Base-by-base conservation (phyloP, 768 basidiomycete species). In the Floccularia luteovirens region DNA sequence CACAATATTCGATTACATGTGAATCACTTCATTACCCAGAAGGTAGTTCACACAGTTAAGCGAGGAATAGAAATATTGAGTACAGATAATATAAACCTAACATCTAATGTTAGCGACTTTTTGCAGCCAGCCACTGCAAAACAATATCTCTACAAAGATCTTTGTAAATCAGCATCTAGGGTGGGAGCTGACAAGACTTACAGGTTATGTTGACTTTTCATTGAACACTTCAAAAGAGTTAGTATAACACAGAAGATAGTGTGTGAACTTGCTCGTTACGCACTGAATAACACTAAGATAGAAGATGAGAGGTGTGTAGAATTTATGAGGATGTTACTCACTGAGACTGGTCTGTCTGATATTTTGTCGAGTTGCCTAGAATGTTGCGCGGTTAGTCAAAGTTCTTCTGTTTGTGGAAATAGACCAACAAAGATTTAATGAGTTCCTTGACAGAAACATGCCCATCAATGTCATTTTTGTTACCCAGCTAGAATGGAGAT, bases 201-300 rank as follows among this genome's bases (percentile, higher is more conserved):
- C 83, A 96, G 64, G 56, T 96, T 96, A 59, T 96, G 90, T 59
- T 89, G 86, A 53, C 82, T 92, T 61, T 92, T 93, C 84, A 94
- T 93, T 2, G 90, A 96, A 57, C 91, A 94, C 92, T 96, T 50
- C 1, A 35, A 33, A 17, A 35, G 38, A 25, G 23, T 32, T 7
- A 45, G 31, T 42, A 44, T 17, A 12, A 32, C 3, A n/a, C n/a
- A n/a, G n/a, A n/a, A n/a, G n/a, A 24, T 23, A 13, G 5, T 6
- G 36, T 34, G 32, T 24, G 24, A 23, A 37, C n/a, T 8, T 17
- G 31, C 10, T 36, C 17, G 30, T 7, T 3, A 50, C 78, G 43
- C 60, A 88, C 86, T 47, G 86, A 89, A 55, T 89, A 90, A 50
- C 86, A 89, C 85, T 89, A 43, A 12, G 41, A 41, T 28, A 24